phyloP scores from a whole-genome alignment of 129 eudicot species.

The Arctium minus region DNA sequence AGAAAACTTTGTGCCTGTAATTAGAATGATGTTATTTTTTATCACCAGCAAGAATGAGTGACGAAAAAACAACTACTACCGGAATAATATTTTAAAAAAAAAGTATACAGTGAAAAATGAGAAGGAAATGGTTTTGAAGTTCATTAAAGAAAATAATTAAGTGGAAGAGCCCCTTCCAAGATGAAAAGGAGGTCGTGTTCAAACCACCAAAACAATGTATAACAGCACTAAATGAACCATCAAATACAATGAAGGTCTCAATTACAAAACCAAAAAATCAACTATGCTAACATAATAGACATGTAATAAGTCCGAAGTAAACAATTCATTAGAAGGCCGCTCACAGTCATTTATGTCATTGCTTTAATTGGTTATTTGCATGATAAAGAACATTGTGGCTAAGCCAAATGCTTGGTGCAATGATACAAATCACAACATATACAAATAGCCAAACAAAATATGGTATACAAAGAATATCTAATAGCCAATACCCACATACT shows the following conservation, averaged over 20 bases:
- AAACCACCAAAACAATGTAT: background rate
- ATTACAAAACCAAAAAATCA: background rate
- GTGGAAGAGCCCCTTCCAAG: background rate
- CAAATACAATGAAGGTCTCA: background rate
- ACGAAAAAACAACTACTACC: background rate
- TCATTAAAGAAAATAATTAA: background rate
- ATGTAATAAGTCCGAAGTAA: background rate
- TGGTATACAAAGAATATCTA: too few species aligned
- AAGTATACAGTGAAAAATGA: background rate
- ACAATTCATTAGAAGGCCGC: background rate
- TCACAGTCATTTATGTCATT: background rate
- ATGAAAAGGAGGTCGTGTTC: background rate
- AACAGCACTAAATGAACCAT: background rate
- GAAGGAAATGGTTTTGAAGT: background rate
- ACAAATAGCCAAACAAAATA: too few species aligned
- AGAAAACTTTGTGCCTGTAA: slow-evolving; percentile 74
- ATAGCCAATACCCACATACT: too few species aligned
- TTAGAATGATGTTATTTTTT: slow-evolving; percentile 23
- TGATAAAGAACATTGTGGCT: background rate
- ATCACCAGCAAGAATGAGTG: slow-evolving; percentile 8
- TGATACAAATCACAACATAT: too few species aligned
- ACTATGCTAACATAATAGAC: background rate
- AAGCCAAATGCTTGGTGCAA: background rate
- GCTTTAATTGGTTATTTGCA: background rate
- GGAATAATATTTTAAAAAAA: background rate